Base-by-base conservation (phyloP, 1,284 basidiomycete species). In the Cystobasidium slooffiae region DNA sequence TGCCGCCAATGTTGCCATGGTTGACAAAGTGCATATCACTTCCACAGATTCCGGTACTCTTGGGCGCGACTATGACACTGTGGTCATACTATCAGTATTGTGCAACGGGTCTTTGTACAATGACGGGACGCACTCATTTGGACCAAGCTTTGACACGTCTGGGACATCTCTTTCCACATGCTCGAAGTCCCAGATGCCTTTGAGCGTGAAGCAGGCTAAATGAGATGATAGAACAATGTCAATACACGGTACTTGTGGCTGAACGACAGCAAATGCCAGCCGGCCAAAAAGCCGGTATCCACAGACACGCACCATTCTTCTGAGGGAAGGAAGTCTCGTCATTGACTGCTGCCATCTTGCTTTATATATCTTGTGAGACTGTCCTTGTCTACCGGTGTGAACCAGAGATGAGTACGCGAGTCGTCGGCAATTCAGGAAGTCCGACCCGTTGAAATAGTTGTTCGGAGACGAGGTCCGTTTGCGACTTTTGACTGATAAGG, bases 1-100 rank as follows among this genome's bases (percentile, higher is more conserved):
- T n/a, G 18, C 46, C 61, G 18, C 61, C 64, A n/a, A 55, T 52
- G 37, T 59, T 44, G 31, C 66, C 68, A 47, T 70, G 68, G 49
- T 87, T 86, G 66, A 92, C 84, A 83, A 90, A 91, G 82, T 94
- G 89, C 31, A 91, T 91, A 86, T 95, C 93, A 58, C 90, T 92
- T 43, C 62, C 69, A 46, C 93, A 95, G 76, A 95, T 93, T 69
- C 92, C 92, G 24, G 64, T 66, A 49, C 64, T 51, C 39, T 66
- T 39, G 22, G 51, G 64, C 46, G 92, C 88, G 61, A 98, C 88
- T 44, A 97, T 88, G 56, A 95, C 93, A 79, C 78, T 79, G 66
- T 20, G n/a, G 4, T 6, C 24, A 16, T 8, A 22, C 5, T 14
- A 14, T 53, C 6, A 66, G 22, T 1, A 10, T 22, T 24, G 31